Conservation (phyloP, 257 asterid species). For the Primulina huaijiensis region DNA sequence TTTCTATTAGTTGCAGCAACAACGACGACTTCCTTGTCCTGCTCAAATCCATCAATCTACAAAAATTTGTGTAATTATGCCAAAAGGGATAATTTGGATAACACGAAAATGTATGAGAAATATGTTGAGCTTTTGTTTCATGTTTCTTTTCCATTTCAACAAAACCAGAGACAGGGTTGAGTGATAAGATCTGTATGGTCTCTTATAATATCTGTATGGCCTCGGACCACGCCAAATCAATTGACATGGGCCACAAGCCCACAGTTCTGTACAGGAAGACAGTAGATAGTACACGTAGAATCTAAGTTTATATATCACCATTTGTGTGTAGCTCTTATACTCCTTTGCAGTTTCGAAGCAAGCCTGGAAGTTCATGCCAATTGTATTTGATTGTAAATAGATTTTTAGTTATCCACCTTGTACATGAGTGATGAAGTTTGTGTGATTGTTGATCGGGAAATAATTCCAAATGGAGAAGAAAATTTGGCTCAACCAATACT, state of each 20-base stretch:
- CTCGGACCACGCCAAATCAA: neutral
- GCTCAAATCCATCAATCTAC: constrained; percentile 99
- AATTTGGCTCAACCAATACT: neutral
- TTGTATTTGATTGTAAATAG: neutral
- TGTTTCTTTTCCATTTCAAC: neutral
- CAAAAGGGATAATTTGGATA: no score
- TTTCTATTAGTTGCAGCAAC: constrained; percentile 97
- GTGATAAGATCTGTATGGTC: neutral
- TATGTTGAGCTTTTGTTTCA: neutral
- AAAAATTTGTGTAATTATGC: neutral
- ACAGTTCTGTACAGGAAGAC: no score
- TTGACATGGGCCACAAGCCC: neutral
- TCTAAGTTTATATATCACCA: no score
- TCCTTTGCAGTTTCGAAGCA: neutral
- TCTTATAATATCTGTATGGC: neutral
- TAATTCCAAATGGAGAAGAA: neutral
- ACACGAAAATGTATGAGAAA: neutral
- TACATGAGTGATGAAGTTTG: neutral
- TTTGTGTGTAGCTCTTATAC: no score
- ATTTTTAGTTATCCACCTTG: neutral
- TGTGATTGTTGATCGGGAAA: neutral
- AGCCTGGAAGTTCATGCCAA: neutral
- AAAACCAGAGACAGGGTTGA: neutral
- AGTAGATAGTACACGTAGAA: no score
- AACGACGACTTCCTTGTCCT: constrained; percentile 85